These are phyloP conservation scores for Aeschynomene evenia DNA, from an alignment of 306 rosid genomes.

Conservation along the genomic window DNA sequence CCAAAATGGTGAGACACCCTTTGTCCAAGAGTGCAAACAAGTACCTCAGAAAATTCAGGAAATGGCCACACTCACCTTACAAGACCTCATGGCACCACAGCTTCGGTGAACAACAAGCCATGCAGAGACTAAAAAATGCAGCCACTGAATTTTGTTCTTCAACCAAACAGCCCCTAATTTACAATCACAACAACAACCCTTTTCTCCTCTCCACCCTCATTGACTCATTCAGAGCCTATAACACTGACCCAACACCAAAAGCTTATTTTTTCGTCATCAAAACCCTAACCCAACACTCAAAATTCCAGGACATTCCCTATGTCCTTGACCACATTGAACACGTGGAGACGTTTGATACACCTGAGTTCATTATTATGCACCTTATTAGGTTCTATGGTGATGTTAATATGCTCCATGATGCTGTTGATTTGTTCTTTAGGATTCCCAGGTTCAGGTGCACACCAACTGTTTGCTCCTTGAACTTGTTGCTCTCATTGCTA, in stretches of 20 bases:
- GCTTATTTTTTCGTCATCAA: slow-evolving; percentile 68
- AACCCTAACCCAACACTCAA: slow-evolving; percentile 44
- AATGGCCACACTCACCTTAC: slow-evolving; percentile 72
- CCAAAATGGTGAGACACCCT: slow-evolving; percentile 51
- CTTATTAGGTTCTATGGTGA: slow-evolving; percentile 47
- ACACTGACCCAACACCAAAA: slow-evolving; percentile 61
- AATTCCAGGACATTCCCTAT: slow-evolving; percentile 41
- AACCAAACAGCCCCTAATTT: no score
- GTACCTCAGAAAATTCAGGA: slow-evolving; percentile 74
- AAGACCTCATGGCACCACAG: slow-evolving; percentile 68
- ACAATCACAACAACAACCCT: slow-evolving; percentile 30
- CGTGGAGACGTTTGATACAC: slow-evolving; percentile 54
- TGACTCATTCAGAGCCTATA: slow-evolving; percentile 53
- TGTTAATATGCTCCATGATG: slow-evolving; percentile 45
- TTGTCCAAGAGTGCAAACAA: slow-evolving; percentile 51
- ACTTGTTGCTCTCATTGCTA: slow-evolving; percentile 60
- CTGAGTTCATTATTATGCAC: slow-evolving; percentile 49
- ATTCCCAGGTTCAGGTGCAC: slow-evolving; percentile 74
- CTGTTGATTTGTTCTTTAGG: slow-evolving; percentile 55
- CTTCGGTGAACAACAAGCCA: slow-evolving; percentile 61
- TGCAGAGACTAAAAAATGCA: slow-evolving; percentile 48
- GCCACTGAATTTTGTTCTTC: slow-evolving; percentile 14
- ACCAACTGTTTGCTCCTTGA: slow-evolving; percentile 61
- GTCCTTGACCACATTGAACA: slow-evolving; percentile 59
- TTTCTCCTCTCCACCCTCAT: slow-evolving; percentile 61